Percentiles rank a stretch among this genome's conserved stretches.
phyloP scores from a whole-genome alignment of 2,329 filamentous ascomycete genomes.

The Drechmeria coniospora region DNA sequence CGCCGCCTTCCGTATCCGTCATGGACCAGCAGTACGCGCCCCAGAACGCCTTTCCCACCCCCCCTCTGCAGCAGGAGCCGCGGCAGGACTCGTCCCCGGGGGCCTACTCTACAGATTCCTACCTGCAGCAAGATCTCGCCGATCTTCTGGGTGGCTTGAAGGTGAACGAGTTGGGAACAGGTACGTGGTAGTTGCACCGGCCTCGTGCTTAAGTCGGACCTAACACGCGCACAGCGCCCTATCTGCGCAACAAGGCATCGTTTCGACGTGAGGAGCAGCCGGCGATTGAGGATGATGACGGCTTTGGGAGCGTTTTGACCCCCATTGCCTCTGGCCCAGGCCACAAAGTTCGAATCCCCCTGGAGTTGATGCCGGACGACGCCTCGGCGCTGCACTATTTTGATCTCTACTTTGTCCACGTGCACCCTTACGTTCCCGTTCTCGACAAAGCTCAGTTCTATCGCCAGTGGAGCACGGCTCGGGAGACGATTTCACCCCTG shows the following conservation, averaged over 20 bases:
- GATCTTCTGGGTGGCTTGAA: constrained; percentile 76
- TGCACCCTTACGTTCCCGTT: constrained; percentile 87
- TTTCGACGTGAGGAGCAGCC: constrained; percentile 42
- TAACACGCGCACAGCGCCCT: constrained; percentile 46
- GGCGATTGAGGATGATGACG: constrained; percentile 54
- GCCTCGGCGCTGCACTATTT: constrained; percentile 73
- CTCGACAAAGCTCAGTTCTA: constrained; percentile 72
- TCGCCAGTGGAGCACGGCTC: constrained; percentile 73
- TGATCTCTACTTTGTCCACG: constrained; percentile 75
- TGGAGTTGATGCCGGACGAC: constrained; percentile 83
- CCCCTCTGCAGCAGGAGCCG: constrained; percentile 22
- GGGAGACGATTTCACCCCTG: constrained; percentile 74
- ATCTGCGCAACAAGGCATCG: constrained; percentile 52
- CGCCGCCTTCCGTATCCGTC: constrained; percentile 30
- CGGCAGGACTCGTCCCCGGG: constrained; percentile 23
- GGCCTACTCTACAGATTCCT: constrained; percentile 45
- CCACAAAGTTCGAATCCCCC: constrained; percentile 71
- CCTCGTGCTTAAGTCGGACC: not conserved
- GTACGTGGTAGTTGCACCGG: constrained; percentile 29
- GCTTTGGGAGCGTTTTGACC: constrained; percentile 57
- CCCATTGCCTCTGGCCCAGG: constrained; percentile 53
- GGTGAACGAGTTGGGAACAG: constrained; percentile 74
- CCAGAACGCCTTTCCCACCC: constrained; percentile 37
- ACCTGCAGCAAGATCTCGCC: constrained; percentile 55
- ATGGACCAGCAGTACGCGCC: constrained; percentile 36